Percentiles rank a stretch among this genome's conserved stretches.
Evolutionary conservation across 495 filamentous ascomycete genomes (phyloP).

Genomic region (Chaetomium cochliodes): DNA sequence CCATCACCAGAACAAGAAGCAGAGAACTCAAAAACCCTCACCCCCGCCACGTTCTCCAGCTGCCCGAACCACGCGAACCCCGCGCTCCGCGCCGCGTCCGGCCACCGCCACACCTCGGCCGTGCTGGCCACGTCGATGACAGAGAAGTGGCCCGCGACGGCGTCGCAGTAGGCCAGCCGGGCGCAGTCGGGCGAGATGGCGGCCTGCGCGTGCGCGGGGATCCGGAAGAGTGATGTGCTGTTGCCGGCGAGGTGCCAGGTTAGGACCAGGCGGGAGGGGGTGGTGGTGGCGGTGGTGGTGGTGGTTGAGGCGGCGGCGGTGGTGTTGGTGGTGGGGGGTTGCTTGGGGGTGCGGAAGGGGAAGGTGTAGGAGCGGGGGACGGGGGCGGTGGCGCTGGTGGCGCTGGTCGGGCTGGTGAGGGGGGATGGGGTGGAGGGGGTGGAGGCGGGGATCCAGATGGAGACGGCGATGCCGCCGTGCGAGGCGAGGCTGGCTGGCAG

Average conservation of each 20-base stretch:
- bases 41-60: constrained; percentile 27
- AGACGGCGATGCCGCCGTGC: constrained; percentile 27
- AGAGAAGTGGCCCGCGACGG: constrained; percentile 20
- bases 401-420: not conserved
- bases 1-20: constrained; percentile 25
- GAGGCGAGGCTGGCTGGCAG: constrained; percentile 30
- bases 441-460: constrained; percentile 35
- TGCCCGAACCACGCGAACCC: constrained; percentile 30
- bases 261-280: constrained; percentile 30
- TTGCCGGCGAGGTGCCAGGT: constrained; percentile 31
- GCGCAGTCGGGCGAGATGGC: constrained; percentile 34
- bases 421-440: not conserved
- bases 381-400: not conserved
- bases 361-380: constrained; percentile 17
- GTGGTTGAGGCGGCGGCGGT: not conserved
- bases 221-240: constrained; percentile 30
- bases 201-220: constrained; percentile 32
- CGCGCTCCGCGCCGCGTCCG: constrained; percentile 14
- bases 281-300: no score
- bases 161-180: constrained; percentile 32
- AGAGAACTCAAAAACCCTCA: constrained; percentile 37
- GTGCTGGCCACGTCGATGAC: constrained; percentile 27
- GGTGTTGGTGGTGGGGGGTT: not conserved
- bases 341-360: constrained; percentile 24
- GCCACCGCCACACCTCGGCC: constrained; percentile 34